phyloP scores from a whole-genome alignment of 257 asterid species.

The Thymus quinquecostatus region DNA sequence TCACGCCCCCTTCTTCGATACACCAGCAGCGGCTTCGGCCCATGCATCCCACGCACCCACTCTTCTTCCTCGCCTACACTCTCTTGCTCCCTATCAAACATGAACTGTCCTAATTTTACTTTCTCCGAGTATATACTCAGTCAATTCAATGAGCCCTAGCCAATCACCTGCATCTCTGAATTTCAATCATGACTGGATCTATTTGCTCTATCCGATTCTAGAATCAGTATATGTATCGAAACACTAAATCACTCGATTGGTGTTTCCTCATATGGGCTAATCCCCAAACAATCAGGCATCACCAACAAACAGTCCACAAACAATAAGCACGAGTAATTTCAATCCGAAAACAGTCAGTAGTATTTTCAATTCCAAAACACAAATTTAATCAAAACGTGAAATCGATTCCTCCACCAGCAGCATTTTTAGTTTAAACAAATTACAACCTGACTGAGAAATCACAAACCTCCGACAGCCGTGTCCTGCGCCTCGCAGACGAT shows the following conservation, averaged over 20 bases:
- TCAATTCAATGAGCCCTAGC: background rate
- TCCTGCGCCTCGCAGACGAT: slow-evolving; percentile 87
- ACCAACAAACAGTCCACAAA: background rate
- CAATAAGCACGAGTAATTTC: background rate
- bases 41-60: no score
- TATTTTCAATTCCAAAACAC: background rate
- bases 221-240: background rate
- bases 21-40: no score
- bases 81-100: no score
- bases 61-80: no score
- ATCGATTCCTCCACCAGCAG: background rate
- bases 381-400: background rate
- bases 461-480: slow-evolving; percentile 64
- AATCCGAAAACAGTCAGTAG: background rate
- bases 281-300: background rate
- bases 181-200: background rate
- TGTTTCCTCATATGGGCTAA: background rate
- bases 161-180: background rate
- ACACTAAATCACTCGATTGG: slow-evolving; percentile 1
- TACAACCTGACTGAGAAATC: background rate
- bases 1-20: no score
- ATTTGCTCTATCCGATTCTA: background rate
- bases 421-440: background rate
- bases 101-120: background rate
- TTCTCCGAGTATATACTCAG: background rate